A percentile compares a stretch with the other conserved stretches of the same genome.
Conservation (phyloP, 176 grass and related monocot species). For the Eragrostis curvula region DNA sequence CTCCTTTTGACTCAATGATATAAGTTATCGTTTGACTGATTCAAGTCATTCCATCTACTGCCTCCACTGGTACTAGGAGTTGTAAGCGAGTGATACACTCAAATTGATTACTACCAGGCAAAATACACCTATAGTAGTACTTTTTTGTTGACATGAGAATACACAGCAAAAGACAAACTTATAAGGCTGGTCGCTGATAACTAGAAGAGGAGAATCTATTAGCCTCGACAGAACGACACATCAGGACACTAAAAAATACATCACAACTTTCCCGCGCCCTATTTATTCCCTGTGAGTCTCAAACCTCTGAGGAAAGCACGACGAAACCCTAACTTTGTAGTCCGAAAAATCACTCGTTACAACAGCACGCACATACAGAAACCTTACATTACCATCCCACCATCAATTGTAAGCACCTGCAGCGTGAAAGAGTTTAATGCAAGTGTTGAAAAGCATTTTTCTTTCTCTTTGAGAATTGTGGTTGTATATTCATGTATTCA, state of each 20-base stretch:
- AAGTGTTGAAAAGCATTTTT: background rate
- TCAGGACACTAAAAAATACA: background rate
- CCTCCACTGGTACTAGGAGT: too few species aligned
- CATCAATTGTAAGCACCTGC: slow-evolving; percentile 73
- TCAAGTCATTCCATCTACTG: too few species aligned
- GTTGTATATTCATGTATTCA: background rate
- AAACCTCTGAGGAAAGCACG: background rate
- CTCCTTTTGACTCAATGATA: too few species aligned
- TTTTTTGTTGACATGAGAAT: background rate
- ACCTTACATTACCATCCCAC: slow-evolving; percentile 73
- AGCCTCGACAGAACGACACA: background rate
- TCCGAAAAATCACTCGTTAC: slow-evolving; percentile 34
- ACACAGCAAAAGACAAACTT: background rate
- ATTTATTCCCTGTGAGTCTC: slow-evolving; percentile 34
- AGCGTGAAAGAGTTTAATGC: background rate
- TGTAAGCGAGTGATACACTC: too few species aligned
- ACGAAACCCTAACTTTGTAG: background rate
- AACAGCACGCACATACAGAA: slow-evolving; percentile 20
- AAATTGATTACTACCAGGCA: too few species aligned
- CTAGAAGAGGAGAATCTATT: background rate
- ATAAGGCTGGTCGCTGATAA: background rate
- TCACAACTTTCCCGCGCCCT: slow-evolving; percentile 7
- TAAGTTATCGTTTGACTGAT: too few species aligned
- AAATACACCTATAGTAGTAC: too few species aligned
- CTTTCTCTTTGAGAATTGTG: background rate